phyloP scores from a whole-genome alignment of 1,284 basidiomycete genomes.

The Trichosporon ovoides region DNA sequence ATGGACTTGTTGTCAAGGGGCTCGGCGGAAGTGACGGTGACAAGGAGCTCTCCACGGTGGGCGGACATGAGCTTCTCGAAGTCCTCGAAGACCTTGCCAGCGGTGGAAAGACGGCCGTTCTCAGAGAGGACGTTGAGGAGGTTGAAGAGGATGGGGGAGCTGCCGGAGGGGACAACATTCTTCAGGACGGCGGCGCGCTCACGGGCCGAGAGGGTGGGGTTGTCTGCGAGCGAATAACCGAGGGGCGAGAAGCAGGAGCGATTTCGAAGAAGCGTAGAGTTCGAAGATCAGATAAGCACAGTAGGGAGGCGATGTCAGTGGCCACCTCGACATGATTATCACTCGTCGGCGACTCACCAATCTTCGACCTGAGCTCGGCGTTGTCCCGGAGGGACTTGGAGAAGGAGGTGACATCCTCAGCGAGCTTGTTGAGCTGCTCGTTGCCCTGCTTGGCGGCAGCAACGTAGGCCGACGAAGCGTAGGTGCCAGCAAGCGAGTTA shows the following conservation, averaged over 20 bases:
- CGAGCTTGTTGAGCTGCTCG: slow-evolving; percentile 58
- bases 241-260: neutral
- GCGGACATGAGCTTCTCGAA: slow-evolving; percentile 85
- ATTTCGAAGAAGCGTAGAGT: neutral
- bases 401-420: slow-evolving; percentile 73
- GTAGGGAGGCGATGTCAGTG: neutral
- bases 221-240: slow-evolving; percentile 48
- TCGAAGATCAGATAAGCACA: too few species aligned
- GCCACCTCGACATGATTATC: neutral
- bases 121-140: slow-evolving; percentile 84
- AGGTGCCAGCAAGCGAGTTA: slow-evolving; percentile 61
- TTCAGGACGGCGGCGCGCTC: slow-evolving; percentile 70
- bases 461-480: slow-evolving; percentile 88
- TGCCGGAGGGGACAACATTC: slow-evolving; percentile 60
- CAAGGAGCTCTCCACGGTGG: slow-evolving; percentile 89
- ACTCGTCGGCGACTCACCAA: slow-evolving; percentile 49
- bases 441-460: slow-evolving; percentile 84
- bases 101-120: slow-evolving; percentile 84
- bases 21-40: slow-evolving; percentile 81
- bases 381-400: slow-evolving; percentile 45
- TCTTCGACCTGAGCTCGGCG: slow-evolving; percentile 53
- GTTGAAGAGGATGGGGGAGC: slow-evolving; percentile 82
- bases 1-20: slow-evolving; percentile 67
- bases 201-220: slow-evolving; percentile 78
- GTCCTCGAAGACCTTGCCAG: slow-evolving; percentile 79